Evolutionary conservation across 2,329 filamentous ascomycete species (phyloP).

Genomic region (Chrysoporthe austroafricana): DNA sequence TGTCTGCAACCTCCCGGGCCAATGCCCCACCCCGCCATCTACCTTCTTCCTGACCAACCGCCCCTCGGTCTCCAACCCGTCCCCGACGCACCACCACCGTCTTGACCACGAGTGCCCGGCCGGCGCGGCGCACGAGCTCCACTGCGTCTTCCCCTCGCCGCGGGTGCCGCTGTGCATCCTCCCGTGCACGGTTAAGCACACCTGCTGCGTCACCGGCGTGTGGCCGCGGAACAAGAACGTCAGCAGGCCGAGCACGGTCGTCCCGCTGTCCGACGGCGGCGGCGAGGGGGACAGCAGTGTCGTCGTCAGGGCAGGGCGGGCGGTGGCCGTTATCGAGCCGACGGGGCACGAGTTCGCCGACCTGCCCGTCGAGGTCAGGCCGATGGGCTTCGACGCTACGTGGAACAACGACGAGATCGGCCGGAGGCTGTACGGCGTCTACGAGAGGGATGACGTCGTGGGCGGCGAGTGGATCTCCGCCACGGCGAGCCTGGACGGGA

Average conservation of each 20-base stretch:
- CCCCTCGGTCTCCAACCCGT: slow-evolving; percentile 17
- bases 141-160: slow-evolving; percentile 23
- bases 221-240: slow-evolving; percentile 20
- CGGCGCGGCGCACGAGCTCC: slow-evolving; percentile 21
- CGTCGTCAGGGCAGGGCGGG: slow-evolving; percentile 4
- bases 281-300: not conserved
- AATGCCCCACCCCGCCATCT: slow-evolving; percentile 22
- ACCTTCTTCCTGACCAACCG: slow-evolving; percentile 21
- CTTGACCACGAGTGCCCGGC: slow-evolving; percentile 19
- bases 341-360: slow-evolving; percentile 5
- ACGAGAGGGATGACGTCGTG: not conserved
- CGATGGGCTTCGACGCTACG: slow-evolving; percentile 13
- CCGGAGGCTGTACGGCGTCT: not conserved
- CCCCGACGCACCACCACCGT: slow-evolving; percentile 21
- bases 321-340: not conserved
- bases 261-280: not conserved
- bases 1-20: slow-evolving; percentile 19
- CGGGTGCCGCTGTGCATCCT: slow-evolving; percentile 18
- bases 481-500: not conserved
- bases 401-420: slow-evolving; percentile 21
- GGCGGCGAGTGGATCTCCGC: not conserved
- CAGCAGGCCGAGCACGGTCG: slow-evolving; percentile 1
- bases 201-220: slow-evolving; percentile 22
- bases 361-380: slow-evolving; percentile 14
- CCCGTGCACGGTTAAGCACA: slow-evolving; percentile 19